phyloP scores from a whole-genome alignment of 1,284 basidiomycete genomes.

The Omphalotus olearius region DNA sequence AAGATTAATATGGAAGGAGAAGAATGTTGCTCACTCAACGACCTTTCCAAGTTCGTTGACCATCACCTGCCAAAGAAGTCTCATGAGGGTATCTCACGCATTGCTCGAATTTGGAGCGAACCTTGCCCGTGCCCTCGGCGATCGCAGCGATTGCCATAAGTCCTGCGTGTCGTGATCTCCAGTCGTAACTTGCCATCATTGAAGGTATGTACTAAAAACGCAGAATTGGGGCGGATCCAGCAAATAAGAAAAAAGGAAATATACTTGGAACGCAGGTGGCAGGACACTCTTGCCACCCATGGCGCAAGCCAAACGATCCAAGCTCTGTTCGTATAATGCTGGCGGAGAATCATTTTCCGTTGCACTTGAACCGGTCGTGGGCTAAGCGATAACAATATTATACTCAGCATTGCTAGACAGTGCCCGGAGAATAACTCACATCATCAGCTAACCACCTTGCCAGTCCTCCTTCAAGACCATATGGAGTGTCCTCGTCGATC shows the following conservation, averaged over 20 bases:
- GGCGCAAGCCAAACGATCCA: conserved; percentile 12
- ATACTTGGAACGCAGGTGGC: conserved; percentile 9
- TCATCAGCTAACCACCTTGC: conserved; percentile 70
- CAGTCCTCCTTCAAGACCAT: conserved; percentile 44
- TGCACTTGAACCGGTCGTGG: conserved; percentile 54
- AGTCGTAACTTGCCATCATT: conserved; percentile 76
- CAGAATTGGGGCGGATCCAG: not conserved
- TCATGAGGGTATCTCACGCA: not conserved
- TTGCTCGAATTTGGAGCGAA: conserved; percentile 19
- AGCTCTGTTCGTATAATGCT: conserved; percentile 66
- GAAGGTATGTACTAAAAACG: conserved; percentile 58
- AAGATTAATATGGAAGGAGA: not conserved
- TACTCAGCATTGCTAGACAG: not conserved
- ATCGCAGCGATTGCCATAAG: conserved; percentile 79
- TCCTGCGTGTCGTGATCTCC: conserved; percentile 77
- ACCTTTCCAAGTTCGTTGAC: conserved; percentile 73
- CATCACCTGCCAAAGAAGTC: conserved; percentile 50
- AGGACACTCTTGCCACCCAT: conserved; percentile 8
- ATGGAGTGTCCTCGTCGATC: conserved; percentile 44
- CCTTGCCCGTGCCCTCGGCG: conserved; percentile 71
- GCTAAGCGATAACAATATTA: conserved; percentile 31
- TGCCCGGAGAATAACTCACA: conserved; percentile 36
- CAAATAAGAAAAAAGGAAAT: not conserved
- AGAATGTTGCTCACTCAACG: conserved; percentile 48
- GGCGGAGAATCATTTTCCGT: conserved; percentile 66